Conservation (phyloP, 371 early-diverging fungal genomes). For the Mucor plumbeus region DNA sequence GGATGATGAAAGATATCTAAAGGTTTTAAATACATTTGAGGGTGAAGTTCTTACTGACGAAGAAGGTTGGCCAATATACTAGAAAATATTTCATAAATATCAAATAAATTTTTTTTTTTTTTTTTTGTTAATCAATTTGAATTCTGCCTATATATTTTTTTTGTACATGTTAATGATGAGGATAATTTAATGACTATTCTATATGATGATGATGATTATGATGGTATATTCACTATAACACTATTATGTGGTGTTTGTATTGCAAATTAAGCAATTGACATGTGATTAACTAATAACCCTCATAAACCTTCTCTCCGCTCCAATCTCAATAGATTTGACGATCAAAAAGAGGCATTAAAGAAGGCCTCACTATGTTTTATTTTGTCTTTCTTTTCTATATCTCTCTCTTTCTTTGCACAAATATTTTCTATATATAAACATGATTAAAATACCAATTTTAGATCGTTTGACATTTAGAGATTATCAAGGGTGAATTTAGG, state of each 20-base stretch:
- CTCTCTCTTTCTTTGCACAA: neutral
- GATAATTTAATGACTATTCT: no score
- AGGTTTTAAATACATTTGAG: constrained; percentile 41
- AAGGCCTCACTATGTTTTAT: neutral
- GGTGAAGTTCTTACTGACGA: constrained; percentile 26
- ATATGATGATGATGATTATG: no score
- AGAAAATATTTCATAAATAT: neutral
- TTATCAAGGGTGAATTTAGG: constrained; percentile 41
- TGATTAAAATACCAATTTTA: constrained; percentile 53
- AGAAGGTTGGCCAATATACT: constrained; percentile 30
- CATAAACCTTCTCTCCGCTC: neutral
- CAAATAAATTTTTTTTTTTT: neutral
- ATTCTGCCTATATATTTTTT: no score
- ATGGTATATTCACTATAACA: no score
- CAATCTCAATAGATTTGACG: neutral
- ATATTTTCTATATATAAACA: neutral
- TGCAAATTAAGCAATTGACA: neutral
- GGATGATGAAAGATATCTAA: constrained; percentile 43
- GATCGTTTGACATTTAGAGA: constrained; percentile 58
- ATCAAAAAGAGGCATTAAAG: constrained; percentile 2
- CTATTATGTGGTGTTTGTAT: no score
- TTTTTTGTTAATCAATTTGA: neutral
- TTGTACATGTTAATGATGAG: no score
- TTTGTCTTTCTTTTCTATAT: neutral
- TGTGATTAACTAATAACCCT: neutral